phyloP scores from a whole-genome alignment of 225 moss, liverwort and hornwort species.

The Physcomitrellopsis africana region DNA sequence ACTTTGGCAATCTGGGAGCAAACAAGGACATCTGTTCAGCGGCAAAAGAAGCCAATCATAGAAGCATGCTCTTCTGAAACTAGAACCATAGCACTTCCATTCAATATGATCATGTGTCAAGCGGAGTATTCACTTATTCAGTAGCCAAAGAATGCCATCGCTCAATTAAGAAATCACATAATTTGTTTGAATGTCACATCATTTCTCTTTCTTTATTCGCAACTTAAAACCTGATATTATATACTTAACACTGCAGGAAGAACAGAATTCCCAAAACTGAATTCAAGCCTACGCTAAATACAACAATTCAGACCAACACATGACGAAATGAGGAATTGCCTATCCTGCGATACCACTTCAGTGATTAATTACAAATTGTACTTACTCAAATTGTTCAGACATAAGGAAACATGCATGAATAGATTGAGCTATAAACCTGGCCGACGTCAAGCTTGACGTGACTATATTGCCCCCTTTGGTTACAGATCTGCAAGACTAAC shows the following conservation, averaged over 20 bases:
- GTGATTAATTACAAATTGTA: background rate
- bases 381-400: constrained; percentile 1
- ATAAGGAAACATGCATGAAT: constrained; percentile 9
- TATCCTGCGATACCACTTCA: background rate
- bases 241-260: background rate
- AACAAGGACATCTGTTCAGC: constrained; percentile 74
- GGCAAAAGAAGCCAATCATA: constrained; percentile 80
- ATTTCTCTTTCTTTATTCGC: background rate
- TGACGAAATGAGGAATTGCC: background rate
- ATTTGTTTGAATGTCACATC: background rate
- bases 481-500: constrained; percentile 44
- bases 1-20: constrained; percentile 83
- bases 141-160: background rate
- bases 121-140: constrained; percentile 17
- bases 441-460: constrained; percentile 53
- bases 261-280: background rate
- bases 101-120: constrained; percentile 67
- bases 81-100: constrained; percentile 90
- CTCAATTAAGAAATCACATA: background rate
- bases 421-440: constrained; percentile 43
- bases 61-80: constrained; percentile 71
- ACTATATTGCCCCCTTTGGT: constrained; percentile 41
- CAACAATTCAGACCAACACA: background rate
- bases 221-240: background rate
- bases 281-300: background rate